Evolutionary conservation across 1,284 basidiomycete species (phyloP), one percentile per base, ranked within the genome.

Genomic region (Cryptococcus sp.): DNA sequence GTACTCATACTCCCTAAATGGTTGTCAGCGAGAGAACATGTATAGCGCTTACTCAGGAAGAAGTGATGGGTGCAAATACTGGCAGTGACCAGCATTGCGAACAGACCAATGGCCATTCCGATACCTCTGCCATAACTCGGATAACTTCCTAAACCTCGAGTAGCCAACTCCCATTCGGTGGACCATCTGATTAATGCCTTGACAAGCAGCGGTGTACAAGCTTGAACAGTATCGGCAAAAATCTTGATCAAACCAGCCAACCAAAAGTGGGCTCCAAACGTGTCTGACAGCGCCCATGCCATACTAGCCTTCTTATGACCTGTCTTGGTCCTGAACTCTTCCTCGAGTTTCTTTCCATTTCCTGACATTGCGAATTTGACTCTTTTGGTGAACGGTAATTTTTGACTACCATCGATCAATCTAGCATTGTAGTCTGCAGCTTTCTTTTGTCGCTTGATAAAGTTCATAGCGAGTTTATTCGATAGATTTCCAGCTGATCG

Each of bases 211-310:
- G 88, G 88, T 64, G 84, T 86, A 11, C 84, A 85, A n/a, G 90
- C 81, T 57, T 85, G 84, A 2, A 86, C 82, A 2, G 83, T 82
- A 67, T 91, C 89, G 2, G 83, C 82, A 31, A 87, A 73, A 38
- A 92, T 78, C 71, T 93, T 94, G 72, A 92, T 77, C 7, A 87
- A 7, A 4, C 88, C 89, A 53, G 82, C 86, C 3, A 82, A 79
- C 90, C 91, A 94, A 71, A 94, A 90, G 79, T 84, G 86, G 80
- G 83, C 85, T 35, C 84, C 84, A 61, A 95, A 83, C 54, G 86
- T 86, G 68, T 94, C 90, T 64, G 87, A 88, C 69, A 95, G 81
- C 0, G 91, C 86, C 76, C 80, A 79, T 0, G 83, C 78, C 23
- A 96, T 81, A 64, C 87, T 89, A 0, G 91, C 81, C 53, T 79